Evolutionary conservation across 257 asterid genomes (phyloP).

Genomic region (Fraxinus pennsylvanica): DNA sequence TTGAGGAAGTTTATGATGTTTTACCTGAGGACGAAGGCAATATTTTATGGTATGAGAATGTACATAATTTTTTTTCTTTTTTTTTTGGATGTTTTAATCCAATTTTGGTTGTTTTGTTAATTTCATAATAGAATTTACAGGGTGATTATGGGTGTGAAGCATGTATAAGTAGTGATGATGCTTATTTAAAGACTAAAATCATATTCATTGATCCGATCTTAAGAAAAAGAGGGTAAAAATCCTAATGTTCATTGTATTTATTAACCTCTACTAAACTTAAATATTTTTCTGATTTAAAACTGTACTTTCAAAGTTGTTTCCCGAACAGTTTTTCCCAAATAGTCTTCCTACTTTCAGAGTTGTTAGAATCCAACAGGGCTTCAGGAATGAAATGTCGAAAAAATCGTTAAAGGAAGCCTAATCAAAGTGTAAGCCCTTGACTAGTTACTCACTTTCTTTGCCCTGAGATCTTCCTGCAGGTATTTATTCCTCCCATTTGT

Average conservation of each 20-base stretch:
- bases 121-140: neutral
- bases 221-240: neutral
- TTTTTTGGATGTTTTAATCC: neutral
- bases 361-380: too few relatives aligned
- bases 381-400: too few relatives aligned
- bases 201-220: neutral
- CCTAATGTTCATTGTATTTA: too few relatives aligned
- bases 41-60: constrained; percentile 43
- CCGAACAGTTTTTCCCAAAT: neutral
- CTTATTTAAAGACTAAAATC: neutral
- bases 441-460: too few relatives aligned
- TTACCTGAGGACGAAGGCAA: constrained; percentile 35
- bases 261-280: neutral
- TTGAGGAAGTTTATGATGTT: constrained; percentile 46
- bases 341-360: neutral
- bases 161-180: neutral
- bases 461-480: too few relatives aligned
- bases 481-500: too few relatives aligned
- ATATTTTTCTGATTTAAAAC: neutral
- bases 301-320: neutral
- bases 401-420: too few relatives aligned
- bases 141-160: neutral
- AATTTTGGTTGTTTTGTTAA: neutral
- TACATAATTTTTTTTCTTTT: too few relatives aligned
- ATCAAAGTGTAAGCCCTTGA: too few relatives aligned